These are phyloP conservation scores for Penicillium sp. DNA, from an alignment of 2,329 filamentous ascomycete genomes.

Conservation along the genomic window DNA sequence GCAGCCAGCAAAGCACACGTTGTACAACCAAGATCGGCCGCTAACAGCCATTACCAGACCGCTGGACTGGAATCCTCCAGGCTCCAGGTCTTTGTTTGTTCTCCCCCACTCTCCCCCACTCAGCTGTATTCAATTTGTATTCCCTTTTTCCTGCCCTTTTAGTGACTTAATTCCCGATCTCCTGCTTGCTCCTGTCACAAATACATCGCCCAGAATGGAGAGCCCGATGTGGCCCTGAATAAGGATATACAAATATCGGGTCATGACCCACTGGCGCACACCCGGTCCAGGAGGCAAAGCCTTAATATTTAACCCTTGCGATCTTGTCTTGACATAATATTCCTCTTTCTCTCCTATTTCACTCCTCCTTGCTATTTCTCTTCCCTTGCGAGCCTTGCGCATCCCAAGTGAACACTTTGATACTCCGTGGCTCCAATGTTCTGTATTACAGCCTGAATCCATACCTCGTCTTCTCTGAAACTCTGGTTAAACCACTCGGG, in stretches of 20 bases:
- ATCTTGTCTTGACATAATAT: neutral
- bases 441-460: neutral
- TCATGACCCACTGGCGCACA: conserved; percentile 12
- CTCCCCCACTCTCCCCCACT: conserved; percentile 25
- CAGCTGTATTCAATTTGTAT: conserved; percentile 16
- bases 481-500: conserved; percentile 14
- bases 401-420: neutral
- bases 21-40: conserved; percentile 25
- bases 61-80: conserved; percentile 30
- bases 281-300: conserved; percentile 2
- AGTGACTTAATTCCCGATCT: conserved; percentile 3
- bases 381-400: neutral
- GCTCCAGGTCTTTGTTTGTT: conserved; percentile 18
- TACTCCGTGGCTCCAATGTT: neutral
- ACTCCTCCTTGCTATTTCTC: conserved; percentile 9
- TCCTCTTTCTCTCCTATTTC: neutral
- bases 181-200: conserved; percentile 3
- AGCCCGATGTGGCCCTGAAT: conserved; percentile 3
- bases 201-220: conserved; percentile 7
- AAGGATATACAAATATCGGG: conserved; percentile 9
- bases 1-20: neutral
- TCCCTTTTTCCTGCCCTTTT: conserved; percentile 6
- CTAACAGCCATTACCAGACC: conserved; percentile 31
- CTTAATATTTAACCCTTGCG: conserved; percentile 2
- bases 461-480: neutral